Percentiles rank a stretch among this genome's conserved stretches.
Evolutionary conservation across 306 rosid species (phyloP).

Genomic region (Senna siamea): DNA sequence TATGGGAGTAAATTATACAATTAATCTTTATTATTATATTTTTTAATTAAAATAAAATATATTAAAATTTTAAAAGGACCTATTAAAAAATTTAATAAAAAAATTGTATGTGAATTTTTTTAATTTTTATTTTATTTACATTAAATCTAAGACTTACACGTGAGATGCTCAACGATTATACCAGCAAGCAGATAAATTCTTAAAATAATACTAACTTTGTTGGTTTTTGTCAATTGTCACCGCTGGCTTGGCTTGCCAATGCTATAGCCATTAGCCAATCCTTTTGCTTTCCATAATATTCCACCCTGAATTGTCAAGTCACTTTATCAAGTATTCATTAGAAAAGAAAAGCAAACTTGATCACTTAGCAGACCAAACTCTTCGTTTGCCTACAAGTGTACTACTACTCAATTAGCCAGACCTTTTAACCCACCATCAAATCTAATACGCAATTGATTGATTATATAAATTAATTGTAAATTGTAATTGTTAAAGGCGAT

Average conservation of each 20-base stretch:
- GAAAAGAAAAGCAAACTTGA: neutral
- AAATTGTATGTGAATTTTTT: too few species aligned
- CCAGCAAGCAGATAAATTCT: neutral
- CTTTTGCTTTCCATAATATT: constrained; percentile 27
- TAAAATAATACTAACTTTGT: too few species aligned
- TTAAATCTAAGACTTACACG: neutral
- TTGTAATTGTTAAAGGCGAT: neutral
- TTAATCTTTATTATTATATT: too few species aligned
- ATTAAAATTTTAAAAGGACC: too few species aligned
- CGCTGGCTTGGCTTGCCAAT: constrained; percentile 10
- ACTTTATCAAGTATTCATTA: too few species aligned
- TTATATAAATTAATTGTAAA: too few species aligned
- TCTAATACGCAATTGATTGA: neutral
- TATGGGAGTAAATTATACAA: too few species aligned
- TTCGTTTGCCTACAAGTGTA: neutral
- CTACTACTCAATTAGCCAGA: too few species aligned
- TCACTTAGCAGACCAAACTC: constrained; percentile 3
- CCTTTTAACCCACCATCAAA: neutral
- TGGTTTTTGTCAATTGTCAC: neutral
- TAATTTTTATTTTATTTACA: too few species aligned
- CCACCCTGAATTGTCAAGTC: constrained; percentile 41
- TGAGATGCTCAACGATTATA: neutral
- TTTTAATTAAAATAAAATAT: too few species aligned
- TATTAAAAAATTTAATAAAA: too few species aligned
- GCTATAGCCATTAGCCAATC: neutral